phyloP scores from a whole-genome alignment of 495 filamentous ascomycete genomes.

The Trichoderma parareesei region DNA sequence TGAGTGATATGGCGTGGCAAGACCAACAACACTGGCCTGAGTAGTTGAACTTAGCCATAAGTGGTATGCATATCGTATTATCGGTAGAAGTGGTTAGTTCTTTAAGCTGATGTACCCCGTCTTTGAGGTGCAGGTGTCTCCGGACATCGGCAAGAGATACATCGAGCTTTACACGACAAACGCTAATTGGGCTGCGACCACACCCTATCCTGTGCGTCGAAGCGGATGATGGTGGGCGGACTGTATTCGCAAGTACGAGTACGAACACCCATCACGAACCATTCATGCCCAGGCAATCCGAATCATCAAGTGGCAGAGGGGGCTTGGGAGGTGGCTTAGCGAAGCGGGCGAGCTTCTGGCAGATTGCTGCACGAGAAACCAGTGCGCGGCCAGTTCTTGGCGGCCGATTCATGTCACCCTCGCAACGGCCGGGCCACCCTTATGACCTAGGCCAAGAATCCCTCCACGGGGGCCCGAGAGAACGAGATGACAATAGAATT shows the following conservation, averaged over 20 bases:
- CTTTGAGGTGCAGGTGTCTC: neutral
- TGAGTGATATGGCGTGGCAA: too few relatives aligned
- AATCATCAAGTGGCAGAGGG: neutral
- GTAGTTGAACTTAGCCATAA: too few relatives aligned
- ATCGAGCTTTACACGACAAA: neutral
- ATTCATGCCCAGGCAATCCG: neutral
- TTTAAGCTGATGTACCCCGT: neutral
- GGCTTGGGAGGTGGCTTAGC: neutral
- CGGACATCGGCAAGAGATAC: neutral
- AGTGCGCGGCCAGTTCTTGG: neutral
- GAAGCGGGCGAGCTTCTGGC: neutral
- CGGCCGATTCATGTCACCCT: neutral
- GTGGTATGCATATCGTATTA: too few relatives aligned
- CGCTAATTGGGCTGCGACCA: neutral
- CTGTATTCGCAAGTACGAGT: neutral
- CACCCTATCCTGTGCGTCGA: neutral
- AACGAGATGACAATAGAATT: conserved; percentile 7
- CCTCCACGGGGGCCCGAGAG: neutral
- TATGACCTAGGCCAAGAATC: conserved; percentile 7
- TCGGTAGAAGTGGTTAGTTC: too few relatives aligned
- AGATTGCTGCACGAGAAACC: neutral
- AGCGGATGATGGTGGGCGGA: neutral
- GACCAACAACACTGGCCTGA: too few relatives aligned
- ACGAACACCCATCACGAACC: neutral
- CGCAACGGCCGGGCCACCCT: neutral